Base-by-base conservation (phyloP, 2,329 filamentous ascomycete genomes). In the Exophiala aquamarina region DNA sequence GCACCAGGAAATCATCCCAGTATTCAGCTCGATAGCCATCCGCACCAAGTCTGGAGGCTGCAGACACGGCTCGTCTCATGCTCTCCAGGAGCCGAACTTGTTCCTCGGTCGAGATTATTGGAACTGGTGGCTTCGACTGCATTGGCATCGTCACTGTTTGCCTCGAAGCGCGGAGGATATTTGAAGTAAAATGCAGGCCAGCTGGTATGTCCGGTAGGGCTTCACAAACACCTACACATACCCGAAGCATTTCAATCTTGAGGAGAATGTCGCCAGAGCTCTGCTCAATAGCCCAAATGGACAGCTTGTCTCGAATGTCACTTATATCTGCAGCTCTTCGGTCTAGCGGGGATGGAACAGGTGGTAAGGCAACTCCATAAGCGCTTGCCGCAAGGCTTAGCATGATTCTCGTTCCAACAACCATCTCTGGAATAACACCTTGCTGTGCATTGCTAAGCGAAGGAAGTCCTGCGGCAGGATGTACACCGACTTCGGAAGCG, bases 1-100 rank as follows among this genome's bases (percentile, higher is more conserved):
- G 83, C 37, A 98, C 78, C 7, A 98, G 74, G 59, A 97, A 97
- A 61, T 95, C 89, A 65, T 98, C 93, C 93, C 93, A 98, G 63
- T 96, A 98, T 58, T 93, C 87, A 4, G 89, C 90, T 42, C 83
- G 77, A 33, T 92, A 68, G 46, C 85, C 70, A 4, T 78, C 72
- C 20, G 90, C 70, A 1, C 90, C 90, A 19, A 96, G 69, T 49
- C 87, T 84, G 50, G 80, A 81, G 1, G 87, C 85, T n/a, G 93
- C 81, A 23, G 77, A 81, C 21, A 91, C 82, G 1, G 91, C 95
- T 53, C 92, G 86, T 28, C 84, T 82, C 49, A 98, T 91, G 58
- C 92, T 95, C 35, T 87, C 87, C 37, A 84, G 77, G n/a, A 97
- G 73, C 19, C 87, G 82, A 17, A 87, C 74, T 68, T 98, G 93